These are phyloP conservation scores for Tricholoma bakamatsutake DNA, from an alignment of 768 basidiomycete genomes.

Conservation along the genomic window DNA sequence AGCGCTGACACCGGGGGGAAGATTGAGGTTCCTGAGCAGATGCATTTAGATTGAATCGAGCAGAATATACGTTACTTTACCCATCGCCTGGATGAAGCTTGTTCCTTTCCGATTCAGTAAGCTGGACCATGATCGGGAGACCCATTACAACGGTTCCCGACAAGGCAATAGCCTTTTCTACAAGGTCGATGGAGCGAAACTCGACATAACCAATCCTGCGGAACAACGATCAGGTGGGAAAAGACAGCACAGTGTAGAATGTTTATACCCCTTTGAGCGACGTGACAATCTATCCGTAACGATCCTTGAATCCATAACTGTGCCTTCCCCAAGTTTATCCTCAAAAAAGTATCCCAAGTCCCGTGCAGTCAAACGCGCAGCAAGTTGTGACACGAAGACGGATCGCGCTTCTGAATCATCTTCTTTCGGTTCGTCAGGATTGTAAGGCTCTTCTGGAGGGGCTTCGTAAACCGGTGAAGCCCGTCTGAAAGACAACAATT, in stretches of 20 bases:
- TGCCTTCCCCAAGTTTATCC: slow-evolving; percentile 88
- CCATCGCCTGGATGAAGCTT: slow-evolving; percentile 84
- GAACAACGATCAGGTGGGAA: slow-evolving; percentile 2
- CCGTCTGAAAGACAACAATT: slow-evolving; percentile 38
- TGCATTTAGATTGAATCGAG: slow-evolving; percentile 8
- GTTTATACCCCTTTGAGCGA: slow-evolving; percentile 90
- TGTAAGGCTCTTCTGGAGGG: slow-evolving; percentile 61
- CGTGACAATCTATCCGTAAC: slow-evolving; percentile 93
- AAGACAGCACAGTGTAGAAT: not conserved
- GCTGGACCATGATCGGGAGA: slow-evolving; percentile 92
- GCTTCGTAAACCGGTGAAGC: slow-evolving; percentile 68
- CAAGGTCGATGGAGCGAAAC: slow-evolving; percentile 84
- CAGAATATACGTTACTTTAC: slow-evolving; percentile 36
- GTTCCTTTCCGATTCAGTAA: slow-evolving; percentile 96
- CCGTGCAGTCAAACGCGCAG: slow-evolving; percentile 92
- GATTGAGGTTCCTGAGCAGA: slow-evolving; percentile 59
- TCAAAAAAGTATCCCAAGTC: slow-evolving; percentile 99
- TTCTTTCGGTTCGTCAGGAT: slow-evolving; percentile 85
- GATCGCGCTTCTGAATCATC: slow-evolving; percentile 98
- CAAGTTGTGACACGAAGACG: slow-evolving; percentile 97
- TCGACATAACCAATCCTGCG: slow-evolving; percentile 96
- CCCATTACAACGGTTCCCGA: slow-evolving; percentile 98
- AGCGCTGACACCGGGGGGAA: slow-evolving; percentile 79
- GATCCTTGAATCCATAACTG: slow-evolving; percentile 93
- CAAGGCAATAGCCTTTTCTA: slow-evolving; percentile 84